A percentile compares a stretch with the other conserved stretches of the same genome.
phyloP scores from a whole-genome alignment of 495 filamentous ascomycete species.

The Penicillium canariense region DNA sequence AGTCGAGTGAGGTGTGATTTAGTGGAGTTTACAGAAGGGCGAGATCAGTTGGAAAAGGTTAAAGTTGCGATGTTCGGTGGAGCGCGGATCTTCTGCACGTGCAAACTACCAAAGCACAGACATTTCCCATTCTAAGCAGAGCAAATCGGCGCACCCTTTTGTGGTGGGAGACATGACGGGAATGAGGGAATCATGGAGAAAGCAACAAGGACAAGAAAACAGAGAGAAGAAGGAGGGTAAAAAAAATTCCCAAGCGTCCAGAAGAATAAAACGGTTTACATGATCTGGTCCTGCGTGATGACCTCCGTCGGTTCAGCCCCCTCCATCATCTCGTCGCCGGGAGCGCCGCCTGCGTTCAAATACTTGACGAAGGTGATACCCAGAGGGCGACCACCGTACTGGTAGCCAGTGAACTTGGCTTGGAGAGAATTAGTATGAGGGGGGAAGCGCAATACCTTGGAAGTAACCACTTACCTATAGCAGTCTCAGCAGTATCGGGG shows the following conservation, averaged over 20 bases:
- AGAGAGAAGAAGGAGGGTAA: constrained; percentile 6
- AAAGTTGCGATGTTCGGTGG: constrained; percentile 1
- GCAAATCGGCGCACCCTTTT: constrained; percentile 1
- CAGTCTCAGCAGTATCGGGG: constrained; percentile 80
- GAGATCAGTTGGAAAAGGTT: background rate
- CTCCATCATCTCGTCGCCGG: constrained; percentile 77
- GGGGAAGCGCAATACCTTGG: background rate
- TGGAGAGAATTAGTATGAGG: constrained; percentile 11
- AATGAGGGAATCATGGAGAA: constrained; percentile 31
- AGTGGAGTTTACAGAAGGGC: background rate
- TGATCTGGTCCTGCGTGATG: constrained; percentile 95
- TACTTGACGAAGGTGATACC: constrained; percentile 93
- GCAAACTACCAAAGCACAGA: constrained; percentile 14
- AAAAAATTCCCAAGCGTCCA: background rate
- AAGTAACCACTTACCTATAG: constrained; percentile 62
- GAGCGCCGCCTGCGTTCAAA: constrained; percentile 57
- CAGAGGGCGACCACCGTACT: constrained; percentile 93
- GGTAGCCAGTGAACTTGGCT: constrained; percentile 96
- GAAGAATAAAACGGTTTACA: constrained; percentile 53
- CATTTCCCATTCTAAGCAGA: constrained; percentile 14
- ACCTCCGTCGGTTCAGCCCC: constrained; percentile 65
- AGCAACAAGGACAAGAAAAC: constrained; percentile 6
- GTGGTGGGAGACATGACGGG: constrained; percentile 11
- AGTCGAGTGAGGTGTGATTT: background rate
- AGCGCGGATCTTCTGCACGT: constrained; percentile 12